Percentiles rank a stretch among this genome's conserved stretches.
Conservation (phyloP, 345 rosid genomes). For the Hibiscus trionum region DNA sequence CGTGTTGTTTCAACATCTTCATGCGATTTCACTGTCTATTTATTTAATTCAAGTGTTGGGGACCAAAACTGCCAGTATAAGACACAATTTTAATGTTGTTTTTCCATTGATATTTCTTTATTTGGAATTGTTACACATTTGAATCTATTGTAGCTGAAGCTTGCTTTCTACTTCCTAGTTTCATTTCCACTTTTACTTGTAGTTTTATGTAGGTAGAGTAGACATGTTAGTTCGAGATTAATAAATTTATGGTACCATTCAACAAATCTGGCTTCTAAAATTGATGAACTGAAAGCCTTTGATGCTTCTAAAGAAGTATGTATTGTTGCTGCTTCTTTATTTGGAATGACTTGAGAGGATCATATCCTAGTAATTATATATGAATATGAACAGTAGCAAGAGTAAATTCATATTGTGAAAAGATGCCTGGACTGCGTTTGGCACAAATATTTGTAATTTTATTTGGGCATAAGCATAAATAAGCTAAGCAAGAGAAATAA, state of each 20-base stretch:
- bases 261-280: too few species aligned
- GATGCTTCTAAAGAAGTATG: too few species aligned
- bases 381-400: too few species aligned
- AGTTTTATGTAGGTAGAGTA: not conserved
- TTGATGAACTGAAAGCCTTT: too few species aligned
- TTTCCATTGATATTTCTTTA: not conserved
- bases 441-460: too few species aligned
- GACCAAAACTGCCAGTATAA: conserved; percentile 51
- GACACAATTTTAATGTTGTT: conserved; percentile 37
- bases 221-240: not conserved
- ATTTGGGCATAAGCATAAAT: too few species aligned
- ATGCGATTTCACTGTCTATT: conserved; percentile 45
- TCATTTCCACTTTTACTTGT: not conserved
- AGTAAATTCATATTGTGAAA: too few species aligned
- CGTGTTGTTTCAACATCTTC: conserved; percentile 37
- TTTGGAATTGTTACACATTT: not conserved
- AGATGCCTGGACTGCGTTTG: too few species aligned
- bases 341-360: too few species aligned
- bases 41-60: conserved; percentile 35
- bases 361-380: too few species aligned
- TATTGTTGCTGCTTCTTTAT: too few species aligned
- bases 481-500: too few species aligned
- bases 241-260: not conserved
- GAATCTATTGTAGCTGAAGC: not conserved
- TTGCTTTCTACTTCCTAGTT: not conserved